A percentile compares a stretch with the other conserved stretches of the same genome.
phyloP scores from a whole-genome alignment of 768 basidiomycete species.

The Filobasidium floriforme region DNA sequence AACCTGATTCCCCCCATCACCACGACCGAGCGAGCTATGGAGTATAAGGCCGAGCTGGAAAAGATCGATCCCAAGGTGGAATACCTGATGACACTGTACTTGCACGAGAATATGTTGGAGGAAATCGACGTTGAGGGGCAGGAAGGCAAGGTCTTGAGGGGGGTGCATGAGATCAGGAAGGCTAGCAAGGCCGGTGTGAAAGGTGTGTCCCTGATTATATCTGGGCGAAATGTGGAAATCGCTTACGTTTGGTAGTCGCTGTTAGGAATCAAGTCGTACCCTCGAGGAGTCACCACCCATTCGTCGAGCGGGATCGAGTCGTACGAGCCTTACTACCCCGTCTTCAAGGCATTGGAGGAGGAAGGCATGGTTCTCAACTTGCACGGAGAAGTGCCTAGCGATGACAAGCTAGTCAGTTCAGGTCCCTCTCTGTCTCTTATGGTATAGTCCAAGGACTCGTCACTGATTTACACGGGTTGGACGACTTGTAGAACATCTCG shows the following conservation, averaged over 20 bases:
- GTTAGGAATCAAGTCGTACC: constrained; percentile 86
- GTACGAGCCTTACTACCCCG: constrained; percentile 83
- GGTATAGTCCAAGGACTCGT: not conserved
- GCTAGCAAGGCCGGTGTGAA: constrained; percentile 76
- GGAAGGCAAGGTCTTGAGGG: constrained; percentile 10
- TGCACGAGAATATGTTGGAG: constrained; percentile 50
- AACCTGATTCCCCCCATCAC: constrained; percentile 86
- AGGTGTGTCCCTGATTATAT: constrained; percentile 43
- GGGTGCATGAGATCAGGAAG: constrained; percentile 75
- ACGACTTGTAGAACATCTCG: constrained; percentile 76
- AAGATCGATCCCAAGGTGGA: constrained; percentile 66
- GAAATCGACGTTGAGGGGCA: constrained; percentile 12
- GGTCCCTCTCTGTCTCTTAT: not conserved
- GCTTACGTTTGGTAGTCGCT: no score
- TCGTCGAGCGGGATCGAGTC: constrained; percentile 93
- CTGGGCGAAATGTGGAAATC: no score
- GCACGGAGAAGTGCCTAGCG: constrained; percentile 87
- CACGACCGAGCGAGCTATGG: constrained; percentile 66
- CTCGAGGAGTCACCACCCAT: constrained; percentile 93
- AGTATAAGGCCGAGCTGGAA: constrained; percentile 69
- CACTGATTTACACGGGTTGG: not conserved
- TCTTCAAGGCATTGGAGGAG: constrained; percentile 90
- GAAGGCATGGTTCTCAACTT: constrained; percentile 90
- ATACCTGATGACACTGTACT: constrained; percentile 93
- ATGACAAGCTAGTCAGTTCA: constrained; percentile 56